Conservation (phyloP, 1,284 basidiomycete species). For the Marasmius tenuissimus region DNA sequence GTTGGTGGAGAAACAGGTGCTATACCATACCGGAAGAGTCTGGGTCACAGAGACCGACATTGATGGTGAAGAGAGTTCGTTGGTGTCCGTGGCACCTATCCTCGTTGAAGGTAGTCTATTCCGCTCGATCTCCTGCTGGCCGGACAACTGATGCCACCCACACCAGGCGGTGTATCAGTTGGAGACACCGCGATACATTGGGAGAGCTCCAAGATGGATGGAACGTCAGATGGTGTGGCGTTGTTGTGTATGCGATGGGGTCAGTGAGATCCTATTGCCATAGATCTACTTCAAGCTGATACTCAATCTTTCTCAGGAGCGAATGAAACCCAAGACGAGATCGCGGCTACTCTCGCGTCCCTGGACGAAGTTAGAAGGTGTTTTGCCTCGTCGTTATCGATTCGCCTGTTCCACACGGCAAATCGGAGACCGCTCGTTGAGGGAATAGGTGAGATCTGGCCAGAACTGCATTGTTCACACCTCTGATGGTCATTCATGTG, state of each 20-base stretch:
- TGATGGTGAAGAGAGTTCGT: slow-evolving; percentile 45
- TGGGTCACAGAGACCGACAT: slow-evolving; percentile 19
- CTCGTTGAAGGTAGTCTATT: slow-evolving; percentile 39
- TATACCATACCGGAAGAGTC: slow-evolving; percentile 65
- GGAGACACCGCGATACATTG: slow-evolving; percentile 34
- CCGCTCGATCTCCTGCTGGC: background rate
- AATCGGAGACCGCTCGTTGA: background rate
- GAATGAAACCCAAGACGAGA: background rate
- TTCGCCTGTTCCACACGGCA: background rate
- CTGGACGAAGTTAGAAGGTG: background rate
- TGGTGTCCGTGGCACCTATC: slow-evolving; percentile 28
- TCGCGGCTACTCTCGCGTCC: background rate
- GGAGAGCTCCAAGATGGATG: slow-evolving; percentile 28
- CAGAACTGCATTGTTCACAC: background rate
- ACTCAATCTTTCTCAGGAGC: background rate
- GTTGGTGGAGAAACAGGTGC: slow-evolving; percentile 68
- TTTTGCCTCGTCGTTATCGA: background rate
- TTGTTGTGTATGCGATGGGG: slow-evolving; percentile 5
- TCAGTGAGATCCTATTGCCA: background rate
- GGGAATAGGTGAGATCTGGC: background rate
- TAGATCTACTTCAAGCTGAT: background rate
- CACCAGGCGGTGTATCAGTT: slow-evolving; percentile 20
- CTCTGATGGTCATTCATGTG: background rate
- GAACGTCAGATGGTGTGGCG: background rate
- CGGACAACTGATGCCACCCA: background rate